phyloP scores from a whole-genome alignment of 2,329 filamentous ascomycete genomes.

The Aspergillus pseudonomiae region DNA sequence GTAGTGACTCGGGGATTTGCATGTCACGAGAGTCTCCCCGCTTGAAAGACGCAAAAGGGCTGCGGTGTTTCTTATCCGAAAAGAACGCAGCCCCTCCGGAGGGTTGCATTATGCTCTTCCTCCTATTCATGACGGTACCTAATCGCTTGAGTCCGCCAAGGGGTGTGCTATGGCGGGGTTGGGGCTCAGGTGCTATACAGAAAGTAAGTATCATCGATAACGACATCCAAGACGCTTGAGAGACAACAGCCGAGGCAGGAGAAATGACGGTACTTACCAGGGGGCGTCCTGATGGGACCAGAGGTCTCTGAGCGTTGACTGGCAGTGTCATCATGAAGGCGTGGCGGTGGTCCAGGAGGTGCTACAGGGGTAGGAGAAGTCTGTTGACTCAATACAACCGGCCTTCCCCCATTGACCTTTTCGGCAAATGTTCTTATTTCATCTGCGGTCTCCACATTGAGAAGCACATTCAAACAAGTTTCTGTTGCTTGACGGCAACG shows the following conservation, averaged over 20 bases:
- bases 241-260: neutral
- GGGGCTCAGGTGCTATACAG: slow-evolving; percentile 31
- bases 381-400: slow-evolving; percentile 29
- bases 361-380: slow-evolving; percentile 29
- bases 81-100: slow-evolving; percentile 31
- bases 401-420: slow-evolving; percentile 42
- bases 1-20: slow-evolving; percentile 39
- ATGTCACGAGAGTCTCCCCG: slow-evolving; percentile 43
- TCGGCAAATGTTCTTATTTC: slow-evolving; percentile 68
- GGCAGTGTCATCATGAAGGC: slow-evolving; percentile 54
- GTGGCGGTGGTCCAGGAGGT: slow-evolving; percentile 44
- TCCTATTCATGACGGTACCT: slow-evolving; percentile 51
- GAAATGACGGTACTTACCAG: slow-evolving; percentile 32
- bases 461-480: slow-evolving; percentile 75
- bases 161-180: slow-evolving; percentile 44
- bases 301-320: slow-evolving; percentile 59
- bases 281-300: slow-evolving; percentile 38
- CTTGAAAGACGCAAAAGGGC: slow-evolving; percentile 47
- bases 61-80: slow-evolving; percentile 46
- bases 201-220: slow-evolving; percentile 6
- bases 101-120: slow-evolving; percentile 47
- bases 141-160: slow-evolving; percentile 50
- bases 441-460: slow-evolving; percentile 83
- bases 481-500: slow-evolving; percentile 74
- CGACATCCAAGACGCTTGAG: neutral